phyloP scores from a whole-genome alignment of 1,139 yeast genomes.

The Candida tropicalis region DNA sequence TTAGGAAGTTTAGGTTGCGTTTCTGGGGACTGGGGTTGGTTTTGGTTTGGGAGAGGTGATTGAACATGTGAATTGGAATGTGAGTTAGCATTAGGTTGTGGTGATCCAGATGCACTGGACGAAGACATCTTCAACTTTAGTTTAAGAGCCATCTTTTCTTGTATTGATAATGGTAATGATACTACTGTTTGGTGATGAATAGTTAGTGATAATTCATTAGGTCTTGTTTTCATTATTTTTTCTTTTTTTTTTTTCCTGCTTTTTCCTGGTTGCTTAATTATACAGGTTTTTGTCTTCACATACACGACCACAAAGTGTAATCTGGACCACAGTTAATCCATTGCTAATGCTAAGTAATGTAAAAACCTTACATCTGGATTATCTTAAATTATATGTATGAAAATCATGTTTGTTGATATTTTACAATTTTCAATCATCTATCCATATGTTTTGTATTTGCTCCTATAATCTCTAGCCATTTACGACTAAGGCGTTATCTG shows the following conservation, averaged over 20 bases:
- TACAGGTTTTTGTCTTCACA: too few species aligned
- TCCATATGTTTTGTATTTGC: too few species aligned
- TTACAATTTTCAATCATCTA: too few species aligned
- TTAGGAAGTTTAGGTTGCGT: slow-evolving; percentile 23
- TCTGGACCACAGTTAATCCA: too few species aligned
- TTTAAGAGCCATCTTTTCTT: slow-evolving; percentile 26
- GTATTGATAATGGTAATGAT: slow-evolving; percentile 1
- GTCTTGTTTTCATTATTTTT: background rate
- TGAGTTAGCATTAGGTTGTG: slow-evolving; percentile 6
- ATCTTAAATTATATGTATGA: too few species aligned
- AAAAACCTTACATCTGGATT: too few species aligned
- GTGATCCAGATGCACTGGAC: slow-evolving; percentile 15
- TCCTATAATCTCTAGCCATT: too few species aligned
- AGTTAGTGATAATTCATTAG: too few species aligned
- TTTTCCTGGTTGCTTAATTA: too few species aligned
- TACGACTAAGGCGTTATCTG: slow-evolving; percentile 2
- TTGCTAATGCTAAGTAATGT: background rate
- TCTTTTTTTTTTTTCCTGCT: background rate
- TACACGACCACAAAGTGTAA: too few species aligned
- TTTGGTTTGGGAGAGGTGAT: too few species aligned
- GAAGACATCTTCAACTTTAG: slow-evolving; percentile 29
- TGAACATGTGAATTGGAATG: background rate
- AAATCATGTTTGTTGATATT: too few species aligned
- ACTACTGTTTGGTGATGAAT: background rate
- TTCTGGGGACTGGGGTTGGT: slow-evolving; percentile 8